Evolutionary conservation across 805 yeast genomes (phyloP).

Genomic region (Starmerella riodocensis): DNA sequence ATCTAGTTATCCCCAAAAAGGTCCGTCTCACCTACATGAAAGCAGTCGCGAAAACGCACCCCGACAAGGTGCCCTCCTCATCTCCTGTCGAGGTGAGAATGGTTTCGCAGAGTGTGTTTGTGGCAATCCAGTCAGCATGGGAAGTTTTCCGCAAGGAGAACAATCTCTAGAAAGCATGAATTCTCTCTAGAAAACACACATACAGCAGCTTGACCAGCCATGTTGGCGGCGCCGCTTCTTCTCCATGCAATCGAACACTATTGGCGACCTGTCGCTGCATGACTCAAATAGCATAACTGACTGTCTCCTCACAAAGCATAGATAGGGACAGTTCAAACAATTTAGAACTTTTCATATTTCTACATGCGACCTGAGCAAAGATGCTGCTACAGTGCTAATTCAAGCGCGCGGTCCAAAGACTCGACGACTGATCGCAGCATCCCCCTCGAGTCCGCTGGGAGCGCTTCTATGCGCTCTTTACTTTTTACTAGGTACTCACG

Average conservation of each 20-base stretch:
- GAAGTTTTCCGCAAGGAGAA: constrained; percentile 47
- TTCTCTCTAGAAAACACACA: background rate
- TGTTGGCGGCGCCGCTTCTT: too few relatives aligned
- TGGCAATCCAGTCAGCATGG: constrained; percentile 79
- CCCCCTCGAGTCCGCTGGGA: background rate
- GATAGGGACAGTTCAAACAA: too few relatives aligned
- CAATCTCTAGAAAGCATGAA: constrained; percentile 4
- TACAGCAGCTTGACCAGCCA: too few relatives aligned
- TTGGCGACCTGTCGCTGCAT: too few relatives aligned
- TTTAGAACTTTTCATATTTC: too few relatives aligned
- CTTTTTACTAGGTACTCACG: constrained; percentile 11
- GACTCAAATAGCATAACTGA: too few relatives aligned
- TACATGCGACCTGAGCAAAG: too few relatives aligned
- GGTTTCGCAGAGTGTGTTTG: constrained; percentile 79
- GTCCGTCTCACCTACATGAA: constrained; percentile 76
- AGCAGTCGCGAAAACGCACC: constrained; percentile 65
- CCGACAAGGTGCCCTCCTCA: constrained; percentile 60
- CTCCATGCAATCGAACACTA: too few relatives aligned
- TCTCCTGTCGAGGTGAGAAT: constrained; percentile 58
- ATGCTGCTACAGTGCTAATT: too few relatives aligned
- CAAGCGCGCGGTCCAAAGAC: constrained; percentile 11
- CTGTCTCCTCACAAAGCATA: too few relatives aligned
- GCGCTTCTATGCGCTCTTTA: constrained; percentile 14
- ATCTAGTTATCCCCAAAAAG: constrained; percentile 75
- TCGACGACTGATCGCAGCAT: constrained; percentile 9